phyloP scores from a whole-genome alignment of 2,329 filamentous ascomycete species.

The Calonectria pseudoreteaudii region DNA sequence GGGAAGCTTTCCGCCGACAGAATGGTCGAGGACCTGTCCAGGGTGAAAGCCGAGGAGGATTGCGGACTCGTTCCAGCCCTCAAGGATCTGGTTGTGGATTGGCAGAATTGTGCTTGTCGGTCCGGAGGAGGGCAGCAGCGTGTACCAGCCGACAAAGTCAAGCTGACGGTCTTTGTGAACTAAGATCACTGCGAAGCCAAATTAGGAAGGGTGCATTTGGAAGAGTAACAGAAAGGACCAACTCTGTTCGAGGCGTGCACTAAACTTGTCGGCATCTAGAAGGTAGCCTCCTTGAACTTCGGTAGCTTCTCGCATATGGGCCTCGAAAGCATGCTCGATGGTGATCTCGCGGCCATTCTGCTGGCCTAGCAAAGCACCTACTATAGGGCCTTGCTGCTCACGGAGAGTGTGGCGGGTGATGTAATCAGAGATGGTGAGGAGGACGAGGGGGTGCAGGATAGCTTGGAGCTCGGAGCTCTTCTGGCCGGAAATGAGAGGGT shows the following conservation, averaged over 20 bases:
- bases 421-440: constrained; percentile 96
- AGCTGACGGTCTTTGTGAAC: constrained; percentile 88
- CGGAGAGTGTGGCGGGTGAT: constrained; percentile 91
- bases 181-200: constrained; percentile 74
- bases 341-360: constrained; percentile 92
- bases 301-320: constrained; percentile 63
- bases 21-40: constrained; percentile 62
- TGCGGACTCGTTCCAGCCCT: constrained; percentile 84
- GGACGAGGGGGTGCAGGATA: constrained; percentile 90
- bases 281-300: constrained; percentile 67
- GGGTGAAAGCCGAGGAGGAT: constrained; percentile 90
- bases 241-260: constrained; percentile 86
- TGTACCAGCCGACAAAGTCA: constrained; percentile 94
- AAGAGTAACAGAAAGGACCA: constrained; percentile 47
- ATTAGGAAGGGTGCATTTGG: constrained; percentile 4
- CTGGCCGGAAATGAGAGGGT: constrained; percentile 73
- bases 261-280: constrained; percentile 80
- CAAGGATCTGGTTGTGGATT: constrained; percentile 82
- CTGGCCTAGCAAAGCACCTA: constrained; percentile 90
- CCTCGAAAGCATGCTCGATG: constrained; percentile 93
- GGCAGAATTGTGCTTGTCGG: constrained; percentile 77
- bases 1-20: constrained; percentile 83
- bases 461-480: constrained; percentile 82
- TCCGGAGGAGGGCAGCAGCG: constrained; percentile 77
- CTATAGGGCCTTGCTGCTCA: constrained; percentile 78